A percentile compares a stretch with the other conserved stretches of the same genome.
phyloP scores from a whole-genome alignment of 2,329 filamentous ascomycete species.

The Zymoseptoria ardabiliae region DNA sequence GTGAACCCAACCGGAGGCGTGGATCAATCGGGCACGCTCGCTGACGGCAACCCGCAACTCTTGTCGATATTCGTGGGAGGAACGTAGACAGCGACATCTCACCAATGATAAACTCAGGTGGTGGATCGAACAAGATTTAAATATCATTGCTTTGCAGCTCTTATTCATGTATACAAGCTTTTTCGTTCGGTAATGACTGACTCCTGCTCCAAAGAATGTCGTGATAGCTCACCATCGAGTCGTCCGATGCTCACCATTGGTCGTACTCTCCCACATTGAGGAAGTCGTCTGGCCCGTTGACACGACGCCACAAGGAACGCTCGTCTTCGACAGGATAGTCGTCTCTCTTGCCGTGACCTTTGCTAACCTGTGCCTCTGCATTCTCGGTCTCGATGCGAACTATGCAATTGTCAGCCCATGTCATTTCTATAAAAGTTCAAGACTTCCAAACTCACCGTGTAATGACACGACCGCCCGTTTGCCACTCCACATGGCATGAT shows the following conservation, averaged over 20 bases:
- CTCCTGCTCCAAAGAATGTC: neutral
- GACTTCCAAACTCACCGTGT: slow-evolving; percentile 1
- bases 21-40: slow-evolving; percentile 46
- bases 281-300: neutral
- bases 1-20: slow-evolving; percentile 38
- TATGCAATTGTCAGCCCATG: neutral
- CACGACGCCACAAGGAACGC: neutral
- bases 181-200: neutral
- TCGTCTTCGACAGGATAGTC: neutral
- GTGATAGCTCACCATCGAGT: neutral
- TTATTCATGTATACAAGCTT: neutral
- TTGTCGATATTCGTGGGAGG: slow-evolving; percentile 45
- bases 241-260: neutral
- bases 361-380: neutral
- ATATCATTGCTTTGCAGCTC: neutral
- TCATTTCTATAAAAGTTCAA: neutral
- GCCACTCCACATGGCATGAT: slow-evolving; percentile 8
- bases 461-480: slow-evolving; percentile 11
- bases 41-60: slow-evolving; percentile 35
- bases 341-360: neutral
- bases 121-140: neutral
- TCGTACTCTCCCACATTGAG: neutral
- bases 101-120: neutral
- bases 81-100: neutral
- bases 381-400: neutral